These are phyloP conservation scores for Hemisphaericaspora nanyangensis DNA, from an alignment of 805 yeast species.

Conservation along the genomic window DNA sequence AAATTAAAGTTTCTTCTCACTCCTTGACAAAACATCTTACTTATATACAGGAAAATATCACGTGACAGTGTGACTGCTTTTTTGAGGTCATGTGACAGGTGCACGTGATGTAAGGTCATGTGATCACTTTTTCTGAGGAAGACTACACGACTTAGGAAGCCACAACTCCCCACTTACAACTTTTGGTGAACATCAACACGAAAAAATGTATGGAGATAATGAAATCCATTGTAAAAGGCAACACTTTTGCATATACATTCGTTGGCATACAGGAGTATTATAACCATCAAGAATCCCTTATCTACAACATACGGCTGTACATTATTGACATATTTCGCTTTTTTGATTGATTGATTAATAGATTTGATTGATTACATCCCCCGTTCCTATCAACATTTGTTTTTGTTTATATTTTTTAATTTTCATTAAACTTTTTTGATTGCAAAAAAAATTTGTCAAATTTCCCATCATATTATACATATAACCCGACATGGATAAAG, in stretches of 20 bases:
- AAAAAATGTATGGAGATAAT: too few species aligned
- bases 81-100: neutral
- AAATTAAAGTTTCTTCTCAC: too few species aligned
- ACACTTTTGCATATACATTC: too few species aligned
- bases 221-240: too few species aligned
- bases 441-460: neutral
- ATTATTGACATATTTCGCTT: slow-evolving; percentile 1
- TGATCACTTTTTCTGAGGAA: neutral
- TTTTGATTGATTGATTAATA: slow-evolving; percentile 6
- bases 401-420: too few species aligned
- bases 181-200: too few species aligned
- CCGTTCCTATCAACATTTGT: neutral
- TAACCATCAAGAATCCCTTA: too few species aligned
- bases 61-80: slow-evolving; percentile 5
- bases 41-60: slow-evolving; percentile 5
- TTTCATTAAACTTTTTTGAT: slow-evolving; percentile 1
- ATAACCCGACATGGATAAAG: slow-evolving; percentile 31
- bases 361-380: slow-evolving; percentile 7
- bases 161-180: too few species aligned
- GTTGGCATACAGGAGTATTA: too few species aligned
- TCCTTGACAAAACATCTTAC: too few species aligned
- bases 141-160: too few species aligned
- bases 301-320: neutral
- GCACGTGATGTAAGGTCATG: too few species aligned
- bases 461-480: slow-evolving; percentile 15